Percentiles rank a stretch among this genome's conserved stretches.
Conservation (phyloP, 129 eudicot species). For the Kitagawia praeruptora region DNA sequence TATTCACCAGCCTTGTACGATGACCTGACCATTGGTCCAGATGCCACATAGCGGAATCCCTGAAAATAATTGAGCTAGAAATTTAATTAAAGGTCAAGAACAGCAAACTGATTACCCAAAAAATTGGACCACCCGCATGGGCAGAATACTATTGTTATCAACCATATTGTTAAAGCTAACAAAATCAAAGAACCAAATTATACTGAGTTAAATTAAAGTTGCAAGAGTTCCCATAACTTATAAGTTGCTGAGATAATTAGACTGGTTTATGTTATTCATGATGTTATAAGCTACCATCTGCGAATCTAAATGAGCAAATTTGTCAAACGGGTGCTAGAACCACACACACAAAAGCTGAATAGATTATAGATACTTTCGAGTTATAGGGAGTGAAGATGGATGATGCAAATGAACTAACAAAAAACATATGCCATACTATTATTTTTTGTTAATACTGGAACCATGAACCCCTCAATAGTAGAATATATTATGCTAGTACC, state of each 20-base stretch:
- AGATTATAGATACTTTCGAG: too few relatives aligned
- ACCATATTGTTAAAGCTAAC: background rate
- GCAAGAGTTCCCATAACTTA: too few relatives aligned
- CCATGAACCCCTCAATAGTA: background rate
- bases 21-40: slow-evolving; percentile 96
- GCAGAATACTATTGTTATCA: background rate
- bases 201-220: background rate
- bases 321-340: background rate
- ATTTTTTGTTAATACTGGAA: background rate
- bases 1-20: slow-evolving; percentile 97
- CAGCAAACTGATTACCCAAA: background rate
- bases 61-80: slow-evolving; percentile 16
- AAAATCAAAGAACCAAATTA: background rate
- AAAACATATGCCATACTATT: background rate
- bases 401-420: background rate
- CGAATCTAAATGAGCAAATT: background rate
- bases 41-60: slow-evolving; percentile 98
- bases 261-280: too few relatives aligned
- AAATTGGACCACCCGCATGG: background rate
- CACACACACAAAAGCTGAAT: too few relatives aligned
- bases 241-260: too few relatives aligned
- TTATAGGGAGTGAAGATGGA: background rate
- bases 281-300: background rate
- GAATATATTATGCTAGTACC: background rate
- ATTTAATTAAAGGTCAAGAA: background rate